Base-by-base conservation (phyloP, 2,329 filamentous ascomycete genomes). In the Chalaropsis thielavioides region DNA sequence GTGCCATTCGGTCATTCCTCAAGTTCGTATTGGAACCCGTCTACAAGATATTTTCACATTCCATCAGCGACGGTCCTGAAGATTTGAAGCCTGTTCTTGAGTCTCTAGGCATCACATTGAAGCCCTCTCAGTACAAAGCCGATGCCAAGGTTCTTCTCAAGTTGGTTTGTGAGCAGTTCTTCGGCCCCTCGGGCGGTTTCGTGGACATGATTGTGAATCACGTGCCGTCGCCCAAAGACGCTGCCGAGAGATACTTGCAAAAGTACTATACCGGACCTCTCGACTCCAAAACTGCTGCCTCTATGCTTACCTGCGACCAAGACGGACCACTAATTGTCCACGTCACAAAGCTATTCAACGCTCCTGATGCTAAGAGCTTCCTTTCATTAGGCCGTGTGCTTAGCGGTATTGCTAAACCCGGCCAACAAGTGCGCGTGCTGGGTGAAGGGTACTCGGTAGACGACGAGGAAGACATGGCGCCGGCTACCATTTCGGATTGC, bases 11-110 rank as follows among this genome's bases (percentile, higher is more conserved):
- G 65, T 89, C 90, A 0, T 99, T 99, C 73, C 88, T 97, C 65
- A 87, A 95, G 75, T 99, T 97, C 73, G 83, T 99, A 35, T 79
- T 99, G 60, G 94, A 99, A 73, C 94, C 94, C 19, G 91, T 99
- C 70, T 99, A 99, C 81, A 99, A 99, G 75, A 81, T 99, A 51
- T 97, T 92, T 74, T 92, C 91, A 17, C 90, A 96, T 73, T 95
- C 92, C 3, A 90, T 99, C 71, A 95, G 91, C 72, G 88, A 95
- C 73, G 92, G 86, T 71, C 89, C 92, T 0, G 86, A 90, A 64
- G 89, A 95, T 70, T 78, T 99, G 67, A 91, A 88, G 72, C 81
- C 81, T 59, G 94, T 91, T 0, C 77, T 99, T 66, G 85, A 82
- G 19, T 85, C 84, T 22, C 79, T 99, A 10, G 90, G 91, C 13